Base-by-base conservation (phyloP, 2,329 filamentous ascomycete genomes). In the Colletotrichum orbiculare region DNA sequence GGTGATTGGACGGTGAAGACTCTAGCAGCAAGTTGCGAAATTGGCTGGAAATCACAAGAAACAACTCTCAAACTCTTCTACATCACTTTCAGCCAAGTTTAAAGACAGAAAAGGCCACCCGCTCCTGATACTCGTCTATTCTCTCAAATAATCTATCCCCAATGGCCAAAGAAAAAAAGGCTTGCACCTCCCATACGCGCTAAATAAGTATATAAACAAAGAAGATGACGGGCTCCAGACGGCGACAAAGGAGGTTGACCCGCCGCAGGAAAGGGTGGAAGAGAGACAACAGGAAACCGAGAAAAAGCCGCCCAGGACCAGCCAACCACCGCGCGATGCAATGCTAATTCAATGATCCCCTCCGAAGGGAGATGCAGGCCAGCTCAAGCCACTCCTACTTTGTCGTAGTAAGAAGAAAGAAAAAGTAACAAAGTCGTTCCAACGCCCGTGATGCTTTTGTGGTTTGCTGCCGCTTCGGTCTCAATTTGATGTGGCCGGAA, bases 311-410 rank as follows among this genome's bases (percentile, higher is more conserved):
- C 47, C 56, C 15, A 15, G 25, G 25, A 25, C 25, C 25, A 25
- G 4, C 25, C 41, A 13, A 35, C 57, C 35, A 46, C 42, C 52
- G 47, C 47, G 63, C 58, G 43, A 45, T 66, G 59, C 63, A 66
- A 66, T 57, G 63, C 59, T 41, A 53, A 53, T 46, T 48, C 17
- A 2, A 17, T 17, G 17, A 17, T 17, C 54, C 37, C 42, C 47
- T 25, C 25, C 25, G 25, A 25, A 25, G 25, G 25, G 53, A 56
- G 58, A 63, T 63, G 63, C 63, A 48, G 58, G 47, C 57, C 62
- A 65, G 58, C 58, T 25, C 48, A 57, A 63, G 35, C 42, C 47
- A 47, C 57, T 42, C 48, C 49, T 17, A 9, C 48, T 53, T n/a
- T 35, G 41, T 41, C 35, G 38, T 56, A 41, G 52, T n/a, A 52